Evolutionary conservation across 768 basidiomycete genomes (phyloP).

Genomic region (Mycena sanguinolenta): DNA sequence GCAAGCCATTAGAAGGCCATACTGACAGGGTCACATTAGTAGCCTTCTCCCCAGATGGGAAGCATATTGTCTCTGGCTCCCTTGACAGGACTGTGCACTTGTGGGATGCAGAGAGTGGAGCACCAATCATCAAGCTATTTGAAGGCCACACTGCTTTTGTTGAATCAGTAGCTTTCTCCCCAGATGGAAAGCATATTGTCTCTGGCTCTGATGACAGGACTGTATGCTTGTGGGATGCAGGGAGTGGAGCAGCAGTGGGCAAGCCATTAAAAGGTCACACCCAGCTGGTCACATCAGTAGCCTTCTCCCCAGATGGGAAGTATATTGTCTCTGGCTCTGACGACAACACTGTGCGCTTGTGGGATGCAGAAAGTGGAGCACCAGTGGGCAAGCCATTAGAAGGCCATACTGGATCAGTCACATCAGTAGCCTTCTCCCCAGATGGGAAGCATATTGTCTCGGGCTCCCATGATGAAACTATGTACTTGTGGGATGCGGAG

Average conservation of each 20-base stretch:
- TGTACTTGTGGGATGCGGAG: not conserved
- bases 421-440: conserved; percentile 1
- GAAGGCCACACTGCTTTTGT: not conserved
- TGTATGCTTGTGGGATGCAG: not conserved
- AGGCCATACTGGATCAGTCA: not conserved
- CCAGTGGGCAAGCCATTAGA: not conserved
- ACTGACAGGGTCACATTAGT: not conserved
- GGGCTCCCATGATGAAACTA: not conserved
- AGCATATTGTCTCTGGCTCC: conserved; percentile 1
- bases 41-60: conserved; percentile 1
- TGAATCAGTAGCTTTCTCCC: not conserved
- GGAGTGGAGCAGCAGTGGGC: not conserved
- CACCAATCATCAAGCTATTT: not conserved
- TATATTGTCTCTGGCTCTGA: conserved; percentile 2
- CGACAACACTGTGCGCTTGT: conserved; percentile 11
- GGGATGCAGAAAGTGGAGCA: conserved; percentile 2
- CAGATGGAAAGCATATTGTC: not conserved
- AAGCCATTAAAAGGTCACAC: not conserved
- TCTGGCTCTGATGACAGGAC: not conserved
- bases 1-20: not conserved
- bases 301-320: conserved; percentile 3
- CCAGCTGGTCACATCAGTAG: not conserved
- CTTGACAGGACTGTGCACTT: not conserved
- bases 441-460: not conserved
- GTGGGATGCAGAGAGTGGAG: conserved; percentile 1